Percentiles rank a stretch among this genome's conserved stretches.
phyloP scores from a whole-genome alignment of 371 early-diverging fungal species.

The Lichtheimia hyalospora region DNA sequence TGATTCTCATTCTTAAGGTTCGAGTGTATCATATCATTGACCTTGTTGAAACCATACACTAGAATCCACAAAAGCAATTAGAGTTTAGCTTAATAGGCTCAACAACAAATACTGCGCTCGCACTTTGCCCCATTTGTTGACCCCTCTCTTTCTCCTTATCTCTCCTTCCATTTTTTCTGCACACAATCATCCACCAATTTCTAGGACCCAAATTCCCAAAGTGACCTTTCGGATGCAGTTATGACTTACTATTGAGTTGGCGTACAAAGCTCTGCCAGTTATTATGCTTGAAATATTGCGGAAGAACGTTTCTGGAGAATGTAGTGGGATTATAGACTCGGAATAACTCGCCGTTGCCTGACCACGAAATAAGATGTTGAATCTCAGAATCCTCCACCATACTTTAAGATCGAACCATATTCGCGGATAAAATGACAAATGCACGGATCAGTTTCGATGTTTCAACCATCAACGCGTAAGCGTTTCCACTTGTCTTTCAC shows the following conservation, averaged over 20 bases:
- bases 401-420: constrained; percentile 17
- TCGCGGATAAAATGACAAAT: no score
- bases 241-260: constrained; percentile 71
- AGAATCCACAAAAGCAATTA: not conserved
- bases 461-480: no score
- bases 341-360: constrained; percentile 59
- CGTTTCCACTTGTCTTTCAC: constrained; percentile 10
- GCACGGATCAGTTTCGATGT: no score
- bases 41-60: constrained; percentile 64
- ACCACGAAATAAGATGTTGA: constrained; percentile 62
- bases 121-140: no score
- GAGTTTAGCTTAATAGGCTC: no score
- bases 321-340: constrained; percentile 62
- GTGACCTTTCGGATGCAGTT: no score
- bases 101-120: no score
- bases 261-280: constrained; percentile 87
- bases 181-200: no score
- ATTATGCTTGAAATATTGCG: constrained; percentile 85
- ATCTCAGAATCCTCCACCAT: constrained; percentile 64
- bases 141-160: no score
- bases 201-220: not conserved
- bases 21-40: constrained; percentile 66
- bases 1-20: constrained; percentile 57
- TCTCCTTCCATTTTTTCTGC: no score
- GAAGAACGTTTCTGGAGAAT: constrained; percentile 60